These are phyloP conservation scores for Albatrellus sp. DNA, from an alignment of 1,284 basidiomycete species.

Conservation along the genomic window DNA sequence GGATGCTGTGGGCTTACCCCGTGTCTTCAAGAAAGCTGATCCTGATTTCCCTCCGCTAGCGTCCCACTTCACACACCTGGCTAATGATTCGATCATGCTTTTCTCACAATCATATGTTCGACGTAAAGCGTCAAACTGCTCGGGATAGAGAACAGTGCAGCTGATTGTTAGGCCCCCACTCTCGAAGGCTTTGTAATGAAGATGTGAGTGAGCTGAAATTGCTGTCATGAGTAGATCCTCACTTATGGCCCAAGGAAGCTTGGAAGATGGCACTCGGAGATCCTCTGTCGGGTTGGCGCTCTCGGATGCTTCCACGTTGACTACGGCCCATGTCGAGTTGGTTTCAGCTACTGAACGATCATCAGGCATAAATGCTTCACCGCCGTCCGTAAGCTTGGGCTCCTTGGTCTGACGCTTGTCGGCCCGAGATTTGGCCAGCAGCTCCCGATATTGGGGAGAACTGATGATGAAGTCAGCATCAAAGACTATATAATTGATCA, in stretches of 20 bases:
- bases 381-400: constrained; percentile 53
- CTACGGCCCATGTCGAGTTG: constrained; percentile 77
- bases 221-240: constrained; percentile 17
- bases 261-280: constrained; percentile 62
- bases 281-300: constrained; percentile 64
- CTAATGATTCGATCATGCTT: constrained; percentile 87
- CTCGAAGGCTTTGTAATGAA: constrained; percentile 64
- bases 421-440: constrained; percentile 63
- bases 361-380: constrained; percentile 80
- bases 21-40: constrained; percentile 91
- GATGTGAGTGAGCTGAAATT: background rate
- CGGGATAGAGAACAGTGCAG: constrained; percentile 91
- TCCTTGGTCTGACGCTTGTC: constrained; percentile 61
- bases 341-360: constrained; percentile 70
- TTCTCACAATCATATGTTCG: constrained; percentile 89
- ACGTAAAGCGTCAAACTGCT: constrained; percentile 93
- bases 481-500: constrained; percentile 5
- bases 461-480: constrained; percentile 25
- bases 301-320: constrained; percentile 61
- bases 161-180: constrained; percentile 88
- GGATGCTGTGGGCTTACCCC: constrained; percentile 38
- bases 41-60: constrained; percentile 94
- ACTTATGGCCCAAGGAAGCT: constrained; percentile 72
- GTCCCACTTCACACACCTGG: constrained; percentile 95
- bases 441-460: constrained; percentile 81